Conservation (phyloP, 2,329 filamentous ascomycete species). For the Aureobasidium sp. region DNA sequence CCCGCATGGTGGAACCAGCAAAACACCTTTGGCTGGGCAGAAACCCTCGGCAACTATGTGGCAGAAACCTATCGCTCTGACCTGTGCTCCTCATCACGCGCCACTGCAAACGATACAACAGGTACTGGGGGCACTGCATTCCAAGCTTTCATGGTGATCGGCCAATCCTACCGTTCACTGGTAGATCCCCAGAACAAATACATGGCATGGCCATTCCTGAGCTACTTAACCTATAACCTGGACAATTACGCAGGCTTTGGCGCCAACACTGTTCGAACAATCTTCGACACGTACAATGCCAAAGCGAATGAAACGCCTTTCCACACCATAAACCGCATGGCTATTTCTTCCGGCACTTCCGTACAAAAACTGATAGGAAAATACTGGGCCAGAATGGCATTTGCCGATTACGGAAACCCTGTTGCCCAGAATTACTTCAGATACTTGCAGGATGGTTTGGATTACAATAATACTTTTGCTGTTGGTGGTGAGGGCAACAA, state of each 20-base stretch:
- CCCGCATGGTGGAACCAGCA: constrained; percentile 32
- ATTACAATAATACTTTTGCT: too few relatives aligned
- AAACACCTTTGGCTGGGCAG: constrained; percentile 43
- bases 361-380: too few relatives aligned
- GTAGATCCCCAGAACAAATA: constrained; percentile 44
- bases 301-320: too few relatives aligned
- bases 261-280: not conserved
- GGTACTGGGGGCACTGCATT: constrained; percentile 30
- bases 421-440: too few relatives aligned
- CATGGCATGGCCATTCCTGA: constrained; percentile 43
- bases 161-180: constrained; percentile 40
- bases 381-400: too few relatives aligned
- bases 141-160: constrained; percentile 37
- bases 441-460: too few relatives aligned
- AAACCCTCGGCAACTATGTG: constrained; percentile 43
- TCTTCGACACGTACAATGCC: too few relatives aligned
- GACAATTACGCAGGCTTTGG: constrained; percentile 30
- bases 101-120: constrained; percentile 25
- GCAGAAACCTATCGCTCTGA: constrained; percentile 40
- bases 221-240: constrained; percentile 41
- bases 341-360: too few relatives aligned
- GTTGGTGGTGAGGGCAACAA: too few relatives aligned
- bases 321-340: too few relatives aligned
- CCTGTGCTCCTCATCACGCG: constrained; percentile 34
- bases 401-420: too few relatives aligned